A percentile compares a stretch with the other conserved stretches of the same genome.
Evolutionary conservation across 2,329 filamentous ascomycete genomes (phyloP).

Genomic region (Penicillium sp.): DNA sequence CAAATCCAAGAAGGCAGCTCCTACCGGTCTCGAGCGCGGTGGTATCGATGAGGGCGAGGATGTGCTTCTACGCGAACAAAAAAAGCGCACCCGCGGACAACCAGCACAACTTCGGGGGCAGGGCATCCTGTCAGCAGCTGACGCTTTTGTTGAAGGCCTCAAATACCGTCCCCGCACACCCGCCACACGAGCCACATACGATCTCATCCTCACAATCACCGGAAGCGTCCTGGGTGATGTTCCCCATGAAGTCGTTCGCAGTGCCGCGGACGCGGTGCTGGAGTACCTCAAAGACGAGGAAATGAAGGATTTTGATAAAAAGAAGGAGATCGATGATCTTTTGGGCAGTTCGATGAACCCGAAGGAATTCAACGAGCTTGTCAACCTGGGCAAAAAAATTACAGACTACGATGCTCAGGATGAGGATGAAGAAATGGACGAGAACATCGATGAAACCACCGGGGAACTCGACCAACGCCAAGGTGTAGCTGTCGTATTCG

Average conservation of each 20-base stretch:
- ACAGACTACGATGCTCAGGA: slow-evolving; percentile 98
- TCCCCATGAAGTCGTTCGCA: slow-evolving; percentile 85
- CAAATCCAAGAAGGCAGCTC: slow-evolving; percentile 74
- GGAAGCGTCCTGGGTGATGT: slow-evolving; percentile 89
- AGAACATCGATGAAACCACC: slow-evolving; percentile 66
- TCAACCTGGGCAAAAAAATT: slow-evolving; percentile 97
- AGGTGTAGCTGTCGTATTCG: slow-evolving; percentile 96
- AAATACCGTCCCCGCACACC: slow-evolving; percentile 89
- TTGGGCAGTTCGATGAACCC: slow-evolving; percentile 78
- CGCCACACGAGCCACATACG: slow-evolving; percentile 88
- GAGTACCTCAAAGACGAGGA: slow-evolving; percentile 94
- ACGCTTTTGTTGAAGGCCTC: slow-evolving; percentile 86
- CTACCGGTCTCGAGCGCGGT: slow-evolving; percentile 73
- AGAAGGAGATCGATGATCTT: slow-evolving; percentile 94
- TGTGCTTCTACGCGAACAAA: slow-evolving; percentile 79
- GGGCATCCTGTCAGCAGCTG: slow-evolving; percentile 79
- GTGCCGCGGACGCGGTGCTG: slow-evolving; percentile 87
- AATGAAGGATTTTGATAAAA: slow-evolving; percentile 96
- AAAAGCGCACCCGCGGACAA: slow-evolving; percentile 79
- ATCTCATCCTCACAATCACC: slow-evolving; percentile 89
- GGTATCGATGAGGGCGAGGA: slow-evolving; percentile 78
- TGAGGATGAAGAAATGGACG: slow-evolving; percentile 84
- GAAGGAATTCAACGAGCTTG: slow-evolving; percentile 94
- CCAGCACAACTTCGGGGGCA: slow-evolving; percentile 68
- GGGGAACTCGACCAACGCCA: slow-evolving; percentile 89